These are phyloP conservation scores for Pichia gijzeniarum DNA, from an alignment of 805 yeast genomes.

Conservation along the genomic window DNA sequence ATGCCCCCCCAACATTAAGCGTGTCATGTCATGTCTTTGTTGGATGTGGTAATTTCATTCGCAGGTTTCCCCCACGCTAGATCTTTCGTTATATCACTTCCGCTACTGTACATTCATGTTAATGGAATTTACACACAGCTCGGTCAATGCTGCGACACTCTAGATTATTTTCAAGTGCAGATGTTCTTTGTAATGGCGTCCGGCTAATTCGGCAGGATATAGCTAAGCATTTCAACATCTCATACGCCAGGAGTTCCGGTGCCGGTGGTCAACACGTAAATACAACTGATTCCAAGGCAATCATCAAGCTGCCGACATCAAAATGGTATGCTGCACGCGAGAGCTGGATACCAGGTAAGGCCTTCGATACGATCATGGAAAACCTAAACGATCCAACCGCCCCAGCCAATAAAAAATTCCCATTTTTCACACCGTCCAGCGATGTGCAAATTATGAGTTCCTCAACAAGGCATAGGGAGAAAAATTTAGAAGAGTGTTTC, in stretches of 20 bases:
- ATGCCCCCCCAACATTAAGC: too few relatives aligned
- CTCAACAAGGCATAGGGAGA: constrained; percentile 36
- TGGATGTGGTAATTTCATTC: too few relatives aligned
- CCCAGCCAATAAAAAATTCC: constrained; percentile 18
- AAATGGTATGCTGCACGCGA: constrained; percentile 35
- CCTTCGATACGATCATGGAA: constrained; percentile 29
- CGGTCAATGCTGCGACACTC: too few relatives aligned
- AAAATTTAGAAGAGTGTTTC: constrained; percentile 41
- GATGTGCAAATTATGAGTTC: constrained; percentile 23
- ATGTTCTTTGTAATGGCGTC: background rate
- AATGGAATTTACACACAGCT: too few relatives aligned
- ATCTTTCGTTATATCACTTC: too few relatives aligned
- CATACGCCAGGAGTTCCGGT: constrained; percentile 47
- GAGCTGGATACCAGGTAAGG: constrained; percentile 37
- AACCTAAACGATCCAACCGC: constrained; percentile 17
- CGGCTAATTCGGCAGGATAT: constrained; percentile 3
- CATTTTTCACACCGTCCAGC: constrained; percentile 25
- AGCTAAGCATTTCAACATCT: constrained; percentile 28
- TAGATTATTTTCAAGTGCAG: too few relatives aligned
- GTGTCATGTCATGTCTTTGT: too few relatives aligned
- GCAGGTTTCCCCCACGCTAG: too few relatives aligned
- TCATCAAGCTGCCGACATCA: constrained; percentile 26
- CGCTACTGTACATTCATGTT: too few relatives aligned
- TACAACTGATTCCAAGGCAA: constrained; percentile 46
- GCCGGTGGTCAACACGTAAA: constrained; percentile 62